These are phyloP conservation scores for Uncinocarpus reesii DNA, from an alignment of 2,329 filamentous ascomycete genomes.

Conservation along the genomic window DNA sequence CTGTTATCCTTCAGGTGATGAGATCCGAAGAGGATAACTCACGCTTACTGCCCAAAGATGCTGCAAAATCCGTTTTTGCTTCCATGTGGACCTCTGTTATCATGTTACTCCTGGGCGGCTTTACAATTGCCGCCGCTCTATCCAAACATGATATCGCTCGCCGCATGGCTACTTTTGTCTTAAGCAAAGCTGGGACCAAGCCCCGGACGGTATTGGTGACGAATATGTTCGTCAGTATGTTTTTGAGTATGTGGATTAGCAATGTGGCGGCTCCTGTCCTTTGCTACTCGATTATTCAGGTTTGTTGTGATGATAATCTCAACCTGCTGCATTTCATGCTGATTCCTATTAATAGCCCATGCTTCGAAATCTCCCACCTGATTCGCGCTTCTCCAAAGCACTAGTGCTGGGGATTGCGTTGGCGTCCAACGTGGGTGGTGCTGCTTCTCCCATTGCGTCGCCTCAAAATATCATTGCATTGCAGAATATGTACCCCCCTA, in stretches of 20 bases:
- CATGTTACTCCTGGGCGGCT: constrained; percentile 92
- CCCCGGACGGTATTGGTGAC: constrained; percentile 84
- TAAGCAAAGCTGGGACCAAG: constrained; percentile 90
- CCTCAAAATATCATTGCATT: constrained; percentile 96
- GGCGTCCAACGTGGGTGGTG: constrained; percentile 89
- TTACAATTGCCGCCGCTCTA: constrained; percentile 86
- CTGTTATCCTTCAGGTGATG: constrained; percentile 75
- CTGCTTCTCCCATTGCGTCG: constrained; percentile 91
- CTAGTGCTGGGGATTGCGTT: constrained; percentile 91
- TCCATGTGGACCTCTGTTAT: constrained; percentile 99
- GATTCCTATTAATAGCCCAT: constrained; percentile 53
- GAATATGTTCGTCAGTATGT: constrained; percentile 97
- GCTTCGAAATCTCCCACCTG: constrained; percentile 79
- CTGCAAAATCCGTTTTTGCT: constrained; percentile 74
- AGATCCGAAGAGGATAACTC: constrained; percentile 59
- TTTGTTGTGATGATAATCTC: constrained; percentile 26
- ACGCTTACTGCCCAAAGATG: constrained; percentile 67
- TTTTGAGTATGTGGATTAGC: constrained; percentile 98
- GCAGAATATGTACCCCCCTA: constrained; percentile 84
- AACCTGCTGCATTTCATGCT: not conserved
- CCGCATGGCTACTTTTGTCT: constrained; percentile 86
- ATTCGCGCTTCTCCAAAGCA: constrained; percentile 88
- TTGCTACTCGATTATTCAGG: constrained; percentile 95
- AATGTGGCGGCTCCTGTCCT: constrained; percentile 95
- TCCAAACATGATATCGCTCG: constrained; percentile 98